Base-by-base conservation (phyloP, 2,329 filamentous ascomycete species). In the Cladorrhinum sp. region DNA sequence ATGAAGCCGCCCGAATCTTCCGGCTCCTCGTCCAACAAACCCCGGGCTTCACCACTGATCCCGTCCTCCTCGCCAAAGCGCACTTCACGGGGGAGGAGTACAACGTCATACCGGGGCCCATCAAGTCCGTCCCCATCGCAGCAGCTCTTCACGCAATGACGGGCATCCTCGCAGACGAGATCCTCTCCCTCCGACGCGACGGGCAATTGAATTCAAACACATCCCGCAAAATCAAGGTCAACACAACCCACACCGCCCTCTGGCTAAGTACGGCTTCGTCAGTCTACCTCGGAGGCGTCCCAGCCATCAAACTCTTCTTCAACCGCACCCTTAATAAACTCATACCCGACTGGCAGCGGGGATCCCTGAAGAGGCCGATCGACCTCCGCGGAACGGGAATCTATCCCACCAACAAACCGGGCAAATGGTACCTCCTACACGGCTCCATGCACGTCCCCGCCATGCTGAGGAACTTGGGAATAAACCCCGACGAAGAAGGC, bases 361-460 rank as follows among this genome's bases (percentile, higher is more conserved):
- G 74, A 1, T 75, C 74, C 66, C 68, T 69, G 3, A 67, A 69
- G 54, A 70, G 71, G 13, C 66, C 74, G 0, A 66, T 79, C 52
- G 72, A 73, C 29, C 75, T 75, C 49, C 74, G 79, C 18, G 68
- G 74, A 3, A 79, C 77, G 7, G 77, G 74, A 1, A 74, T 81
- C 50, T 83, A 82, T 62, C 77, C 76, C 7, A 83, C 81, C 0
- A 76, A 73, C n/a, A 70, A 78, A 32, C 68, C 73, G 0, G 71
- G 73, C 0, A 74, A 76, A 0, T 81, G 78, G 77, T 84, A 80
- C 66, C 79, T 78, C 10, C 71, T 84, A 0, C 79, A 83, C 57
- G 81, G 81, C 4, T 81, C 77, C 0, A 71, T 83, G 50, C 68
- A 80, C 36, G 76, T 79, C 0, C 67, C 69, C 1, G 72, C 75